These are phyloP conservation scores for Hyphopichia pseudoburtonii DNA, from an alignment of 1,139 yeast genomes.

Conservation along the genomic window DNA sequence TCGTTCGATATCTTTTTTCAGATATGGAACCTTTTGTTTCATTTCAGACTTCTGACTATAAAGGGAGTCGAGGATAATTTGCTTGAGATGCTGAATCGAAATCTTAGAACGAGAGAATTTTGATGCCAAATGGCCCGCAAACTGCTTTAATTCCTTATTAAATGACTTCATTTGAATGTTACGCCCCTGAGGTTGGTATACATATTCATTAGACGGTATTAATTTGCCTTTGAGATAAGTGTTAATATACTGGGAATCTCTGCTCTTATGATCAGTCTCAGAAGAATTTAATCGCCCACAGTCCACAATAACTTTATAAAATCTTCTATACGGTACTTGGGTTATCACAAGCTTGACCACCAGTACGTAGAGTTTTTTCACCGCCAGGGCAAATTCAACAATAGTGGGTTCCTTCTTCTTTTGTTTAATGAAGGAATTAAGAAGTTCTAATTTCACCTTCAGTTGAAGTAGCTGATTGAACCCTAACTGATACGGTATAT, in stretches of 20 bases:
- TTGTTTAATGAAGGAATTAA: neutral
- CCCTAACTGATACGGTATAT: slow-evolving; percentile 3
- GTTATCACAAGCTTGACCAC: neutral
- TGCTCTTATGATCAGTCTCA: neutral
- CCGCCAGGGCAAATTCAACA: neutral
- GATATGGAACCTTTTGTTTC: neutral
- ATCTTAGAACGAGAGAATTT: neutral
- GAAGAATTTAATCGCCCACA: slow-evolving; percentile 1
- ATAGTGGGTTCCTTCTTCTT: neutral
- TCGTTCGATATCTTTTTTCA: neutral
- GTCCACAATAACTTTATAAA: slow-evolving; percentile 3
- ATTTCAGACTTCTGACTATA: neutral
- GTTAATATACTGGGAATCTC: neutral
- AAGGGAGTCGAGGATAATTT: neutral
- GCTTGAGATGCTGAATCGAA: neutral
- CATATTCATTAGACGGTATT: neutral
- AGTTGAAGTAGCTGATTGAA: neutral
- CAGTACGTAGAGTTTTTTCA: neutral
- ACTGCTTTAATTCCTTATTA: neutral
- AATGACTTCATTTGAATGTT: neutral
- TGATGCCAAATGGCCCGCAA: neutral
- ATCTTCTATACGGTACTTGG: neutral
- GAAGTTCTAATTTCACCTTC: neutral
- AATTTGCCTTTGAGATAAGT: neutral
- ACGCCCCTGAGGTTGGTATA: neutral